phyloP scores from a whole-genome alignment of 495 filamentous ascomycete genomes.

The Sordaria brevicollis region DNA sequence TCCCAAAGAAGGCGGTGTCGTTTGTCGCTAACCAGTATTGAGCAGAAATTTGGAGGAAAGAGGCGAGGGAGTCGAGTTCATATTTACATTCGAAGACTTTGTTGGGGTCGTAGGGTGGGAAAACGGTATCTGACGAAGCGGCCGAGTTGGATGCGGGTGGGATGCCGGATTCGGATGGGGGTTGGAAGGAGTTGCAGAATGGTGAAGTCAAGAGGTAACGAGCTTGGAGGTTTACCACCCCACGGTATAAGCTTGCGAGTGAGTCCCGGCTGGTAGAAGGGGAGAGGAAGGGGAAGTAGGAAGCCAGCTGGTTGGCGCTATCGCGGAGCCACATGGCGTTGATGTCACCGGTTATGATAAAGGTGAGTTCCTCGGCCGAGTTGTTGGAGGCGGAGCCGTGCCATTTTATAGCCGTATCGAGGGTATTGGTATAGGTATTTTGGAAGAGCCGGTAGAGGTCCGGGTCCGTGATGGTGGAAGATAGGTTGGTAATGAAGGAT shows the following conservation, averaged over 20 bases:
- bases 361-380: slow-evolving; percentile 34
- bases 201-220: slow-evolving; percentile 49
- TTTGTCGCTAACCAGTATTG: slow-evolving; percentile 50
- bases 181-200: slow-evolving; percentile 59
- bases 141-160: slow-evolving; percentile 26
- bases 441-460: slow-evolving; percentile 56
- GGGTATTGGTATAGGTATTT: slow-evolving; percentile 56
- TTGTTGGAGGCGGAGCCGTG: slow-evolving; percentile 41
- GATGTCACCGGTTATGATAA: slow-evolving; percentile 55
- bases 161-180: slow-evolving; percentile 41
- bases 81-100: slow-evolving; percentile 47
- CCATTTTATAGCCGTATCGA: slow-evolving; percentile 60
- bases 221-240: slow-evolving; percentile 57
- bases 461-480: slow-evolving; percentile 45
- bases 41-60: slow-evolving; percentile 48
- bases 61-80: slow-evolving; percentile 58
- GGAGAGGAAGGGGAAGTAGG: slow-evolving; percentile 47
- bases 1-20: slow-evolving; percentile 48
- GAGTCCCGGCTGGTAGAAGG: slow-evolving; percentile 32
- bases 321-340: slow-evolving; percentile 65
- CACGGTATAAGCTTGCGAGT: slow-evolving; percentile 49
- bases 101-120: slow-evolving; percentile 5
- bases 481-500: slow-evolving; percentile 36
- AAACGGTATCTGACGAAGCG: slow-evolving; percentile 10
- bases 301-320: slow-evolving; percentile 56